Base-by-base conservation (phyloP, 2,329 filamentous ascomycete species). In the Monosporascus sp. region DNA sequence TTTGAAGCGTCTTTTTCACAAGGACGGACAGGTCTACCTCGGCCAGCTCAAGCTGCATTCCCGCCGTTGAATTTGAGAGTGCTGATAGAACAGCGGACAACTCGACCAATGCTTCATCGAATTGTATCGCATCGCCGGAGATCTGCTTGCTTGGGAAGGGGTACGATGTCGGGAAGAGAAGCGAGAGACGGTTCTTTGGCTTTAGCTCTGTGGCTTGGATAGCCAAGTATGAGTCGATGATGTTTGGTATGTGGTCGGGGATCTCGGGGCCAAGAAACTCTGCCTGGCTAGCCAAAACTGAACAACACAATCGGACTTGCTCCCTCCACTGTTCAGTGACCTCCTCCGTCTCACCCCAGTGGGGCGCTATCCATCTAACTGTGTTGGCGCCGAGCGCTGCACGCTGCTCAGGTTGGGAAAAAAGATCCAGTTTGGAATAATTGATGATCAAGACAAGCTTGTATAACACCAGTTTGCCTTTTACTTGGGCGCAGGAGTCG, bases 371-470 rank as follows among this genome's bases (percentile, higher is more conserved):
- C 94, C 94, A 99, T 56, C 88, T 79, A 45, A 92, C 86, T 3
- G 91, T 97, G 64, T 91, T 95, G 46, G 87, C 82, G 56, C 88
- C 84, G 47, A 97, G 77, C 14, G 84, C 84, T 27, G 84, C 81
- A 60, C 87, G 82, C 60, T 93, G 88, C 55, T 93, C 88, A 0
- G 86, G 81, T n/a, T 87, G 79, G 9, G 86, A 81, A 71, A 97
- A 97, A 22, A 96, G 78, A 26, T 89, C 84, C 5, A 96, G 76
- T 57, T 86, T 87, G 27, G 88, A 90, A 67, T 96, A 93, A 69
- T 97, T 94, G 68, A 96, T 88, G 64, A 99, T 92, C 40, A 99
- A 78, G 19, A 97, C 83, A 38, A 99, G 81, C 69, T 96, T 96
- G 73, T 96, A 96, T 37, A 97, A 74, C 7, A 96, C 82, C 51